Conservation (phyloP, 2,329 filamentous ascomycete genomes). For the Aspergillus phoenicis region DNA sequence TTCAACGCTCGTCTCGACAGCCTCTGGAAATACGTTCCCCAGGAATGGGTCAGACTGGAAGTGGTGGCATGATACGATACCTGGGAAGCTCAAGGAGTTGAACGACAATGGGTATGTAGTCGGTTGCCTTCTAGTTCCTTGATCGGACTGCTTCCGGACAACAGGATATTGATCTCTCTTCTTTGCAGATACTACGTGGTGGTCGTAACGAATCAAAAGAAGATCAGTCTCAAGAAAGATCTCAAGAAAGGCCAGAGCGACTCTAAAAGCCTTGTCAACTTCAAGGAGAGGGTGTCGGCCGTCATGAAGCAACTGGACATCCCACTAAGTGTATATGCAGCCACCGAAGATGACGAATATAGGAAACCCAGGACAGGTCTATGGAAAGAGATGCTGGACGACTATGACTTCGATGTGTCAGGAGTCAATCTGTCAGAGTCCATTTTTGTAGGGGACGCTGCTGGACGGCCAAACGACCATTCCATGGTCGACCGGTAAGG, state of each 20-base stretch:
- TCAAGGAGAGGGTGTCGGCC: constrained; percentile 76
- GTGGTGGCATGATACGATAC: constrained; percentile 83
- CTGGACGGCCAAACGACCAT: constrained; percentile 59
- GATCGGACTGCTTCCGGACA: not conserved
- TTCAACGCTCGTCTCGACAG: constrained; percentile 79
- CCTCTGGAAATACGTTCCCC: constrained; percentile 78
- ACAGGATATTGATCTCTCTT: not conserved
- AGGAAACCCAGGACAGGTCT: constrained; percentile 87
- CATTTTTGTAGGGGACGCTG: constrained; percentile 89
- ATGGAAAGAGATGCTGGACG: constrained; percentile 72
- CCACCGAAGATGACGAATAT: constrained; percentile 77
- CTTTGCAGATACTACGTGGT: constrained; percentile 68
- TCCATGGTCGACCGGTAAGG: constrained; percentile 61
- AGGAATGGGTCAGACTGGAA: constrained; percentile 79
- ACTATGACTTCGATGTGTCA: constrained; percentile 59
- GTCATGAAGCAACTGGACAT: constrained; percentile 69
- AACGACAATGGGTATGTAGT: constrained; percentile 67
- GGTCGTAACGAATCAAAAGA: constrained; percentile 87
- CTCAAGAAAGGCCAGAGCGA: constrained; percentile 69
- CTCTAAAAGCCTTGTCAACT: constrained; percentile 71
- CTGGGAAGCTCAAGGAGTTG: constrained; percentile 66
- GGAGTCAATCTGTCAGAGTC: constrained; percentile 71
- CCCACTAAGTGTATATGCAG: constrained; percentile 80
- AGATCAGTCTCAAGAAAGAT: constrained; percentile 72
- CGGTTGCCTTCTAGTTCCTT: not conserved